phyloP scores from a whole-genome alignment of 202 grass and related monocot species.

The Alloteropsis angusta region DNA sequence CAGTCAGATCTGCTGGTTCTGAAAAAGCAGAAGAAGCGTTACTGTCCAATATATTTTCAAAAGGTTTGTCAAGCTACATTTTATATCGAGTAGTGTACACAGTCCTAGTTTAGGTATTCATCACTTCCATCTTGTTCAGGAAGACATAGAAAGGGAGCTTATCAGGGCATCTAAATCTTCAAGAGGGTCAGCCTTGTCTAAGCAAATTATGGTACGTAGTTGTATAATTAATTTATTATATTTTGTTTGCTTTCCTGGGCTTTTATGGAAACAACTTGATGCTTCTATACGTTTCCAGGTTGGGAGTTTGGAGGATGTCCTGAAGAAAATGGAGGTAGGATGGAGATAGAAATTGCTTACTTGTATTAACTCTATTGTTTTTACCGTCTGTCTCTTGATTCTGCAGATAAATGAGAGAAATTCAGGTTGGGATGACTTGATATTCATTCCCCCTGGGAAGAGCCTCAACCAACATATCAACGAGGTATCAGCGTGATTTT shows the following conservation, averaged over 20 bases:
- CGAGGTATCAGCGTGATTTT: slow-evolving; percentile 62
- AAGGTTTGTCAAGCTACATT: slow-evolving; percentile 44
- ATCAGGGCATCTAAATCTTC: slow-evolving; percentile 42
- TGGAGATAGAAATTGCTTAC: neutral
- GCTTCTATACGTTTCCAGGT: slow-evolving; percentile 42
- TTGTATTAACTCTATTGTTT: neutral
- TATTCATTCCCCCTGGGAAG: slow-evolving; percentile 92
- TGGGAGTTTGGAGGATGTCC: slow-evolving; percentile 88
- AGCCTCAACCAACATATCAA: slow-evolving; percentile 70
- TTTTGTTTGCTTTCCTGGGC: neutral
- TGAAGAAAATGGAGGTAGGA: slow-evolving; percentile 97
- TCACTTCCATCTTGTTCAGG: slow-evolving; percentile 26
- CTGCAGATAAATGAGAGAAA: slow-evolving; percentile 81
- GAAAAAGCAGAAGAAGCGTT: slow-evolving; percentile 89
- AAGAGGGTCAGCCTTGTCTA: slow-evolving; percentile 58
- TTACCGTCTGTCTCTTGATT: neutral
- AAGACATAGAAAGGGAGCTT: slow-evolving; percentile 98
- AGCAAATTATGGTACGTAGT: slow-evolving; percentile 66
- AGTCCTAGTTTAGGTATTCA: neutral
- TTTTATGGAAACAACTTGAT: neutral
- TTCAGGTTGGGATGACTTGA: slow-evolving; percentile 97
- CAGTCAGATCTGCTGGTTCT: slow-evolving; percentile 91
- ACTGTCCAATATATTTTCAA: slow-evolving; percentile 94
- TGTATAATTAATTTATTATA: neutral
- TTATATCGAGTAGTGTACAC: neutral